Percentiles rank a stretch among this genome's conserved stretches.
phyloP scores from a whole-genome alignment of 257 asterid genomes.

The Solanum corneliomulleri region DNA sequence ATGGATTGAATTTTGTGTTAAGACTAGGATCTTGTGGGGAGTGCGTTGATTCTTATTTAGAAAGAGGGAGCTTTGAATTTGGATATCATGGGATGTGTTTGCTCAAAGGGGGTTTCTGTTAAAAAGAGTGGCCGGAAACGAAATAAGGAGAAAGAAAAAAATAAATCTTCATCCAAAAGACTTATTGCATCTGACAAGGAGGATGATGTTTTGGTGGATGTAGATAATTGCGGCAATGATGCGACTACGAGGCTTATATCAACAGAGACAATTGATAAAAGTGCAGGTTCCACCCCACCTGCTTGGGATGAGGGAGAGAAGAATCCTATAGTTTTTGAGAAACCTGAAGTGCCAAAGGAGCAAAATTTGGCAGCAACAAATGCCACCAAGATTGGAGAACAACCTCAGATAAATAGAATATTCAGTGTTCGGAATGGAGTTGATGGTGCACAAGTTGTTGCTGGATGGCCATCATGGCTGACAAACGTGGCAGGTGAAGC shows the following conservation, averaged over 20 bases:
- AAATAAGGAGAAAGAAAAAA: conserved; percentile 33
- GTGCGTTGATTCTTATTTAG: conserved; percentile 34
- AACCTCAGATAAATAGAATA: conserved; percentile 48
- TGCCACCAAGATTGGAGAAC: conserved; percentile 14
- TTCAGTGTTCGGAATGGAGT: conserved; percentile 53
- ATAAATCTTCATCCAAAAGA: conserved; percentile 45
- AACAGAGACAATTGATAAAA: conserved; percentile 40
- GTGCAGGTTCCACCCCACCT: conserved; percentile 54
- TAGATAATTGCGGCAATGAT: conserved; percentile 52
- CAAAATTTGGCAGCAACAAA: conserved; percentile 12
- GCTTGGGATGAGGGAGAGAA: conserved; percentile 36
- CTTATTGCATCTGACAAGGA: conserved; percentile 34
- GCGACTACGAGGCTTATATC: conserved; percentile 50
- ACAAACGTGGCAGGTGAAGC: conserved; percentile 90
- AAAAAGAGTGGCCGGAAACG: conserved; percentile 24
- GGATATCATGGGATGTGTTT: conserved; percentile 67
- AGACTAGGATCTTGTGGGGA: conserved; percentile 12
- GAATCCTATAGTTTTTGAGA: conserved; percentile 27
- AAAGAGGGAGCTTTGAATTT: conserved; percentile 30
- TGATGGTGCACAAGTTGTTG: conserved; percentile 70
- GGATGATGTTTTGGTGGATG: conserved; percentile 44
- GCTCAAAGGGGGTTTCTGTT: conserved; percentile 48
- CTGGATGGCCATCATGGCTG: conserved; percentile 93
- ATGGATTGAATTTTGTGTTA: conserved; percentile 22
- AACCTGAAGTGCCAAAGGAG: conserved; percentile 18